Evolutionary conservation across 805 yeast genomes (phyloP), one percentile per base, ranked within the genome.

Genomic region (Candida michaelii): DNA sequence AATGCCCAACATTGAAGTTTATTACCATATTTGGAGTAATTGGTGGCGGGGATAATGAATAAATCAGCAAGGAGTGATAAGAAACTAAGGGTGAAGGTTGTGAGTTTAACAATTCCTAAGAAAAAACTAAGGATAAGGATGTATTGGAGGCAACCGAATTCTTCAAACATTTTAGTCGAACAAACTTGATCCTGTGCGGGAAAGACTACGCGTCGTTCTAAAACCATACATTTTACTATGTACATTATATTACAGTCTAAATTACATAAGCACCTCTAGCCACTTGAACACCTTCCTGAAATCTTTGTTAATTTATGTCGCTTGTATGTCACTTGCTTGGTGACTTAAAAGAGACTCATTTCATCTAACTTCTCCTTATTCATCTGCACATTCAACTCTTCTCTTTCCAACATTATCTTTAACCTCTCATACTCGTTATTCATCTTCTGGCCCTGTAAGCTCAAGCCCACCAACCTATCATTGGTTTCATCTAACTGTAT

Each of bases 1-100:
- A 93, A 85, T n/a, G 97, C 97, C 91, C 97, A 93, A 30, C 77
- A 72, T 19, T 84, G 85, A 15, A 52, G 45, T 46, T 72, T 71
- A 19, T 91, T 84, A n/a, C 97, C 96, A 57, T 89, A 89, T 59
- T 79, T 82, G 31, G 61, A 56, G 55, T 75, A 83, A 56, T 72
- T 62, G 37, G 73, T 80, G 6, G 82, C 66, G 24, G 91, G 89
- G 3, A 37, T n/a, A 4, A 43, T 5, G 41, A 80, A 84, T 38
- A 83, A 61, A 49, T 85, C 90, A 15, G 71, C 52, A n/a, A 86
- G 30, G 47, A 86, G 55, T 2, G 89, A 63, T 5, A 60, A 47
- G 39, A 76, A 67, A 46, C 83, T 74, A 45, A 85, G 66, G 0
- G 71, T 42, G 15, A 74, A 53, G 2, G 73, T 61, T 27, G 85